These are phyloP conservation scores for Amanita inopinata DNA, from an alignment of 768 basidiomycete species.

Conservation along the genomic window DNA sequence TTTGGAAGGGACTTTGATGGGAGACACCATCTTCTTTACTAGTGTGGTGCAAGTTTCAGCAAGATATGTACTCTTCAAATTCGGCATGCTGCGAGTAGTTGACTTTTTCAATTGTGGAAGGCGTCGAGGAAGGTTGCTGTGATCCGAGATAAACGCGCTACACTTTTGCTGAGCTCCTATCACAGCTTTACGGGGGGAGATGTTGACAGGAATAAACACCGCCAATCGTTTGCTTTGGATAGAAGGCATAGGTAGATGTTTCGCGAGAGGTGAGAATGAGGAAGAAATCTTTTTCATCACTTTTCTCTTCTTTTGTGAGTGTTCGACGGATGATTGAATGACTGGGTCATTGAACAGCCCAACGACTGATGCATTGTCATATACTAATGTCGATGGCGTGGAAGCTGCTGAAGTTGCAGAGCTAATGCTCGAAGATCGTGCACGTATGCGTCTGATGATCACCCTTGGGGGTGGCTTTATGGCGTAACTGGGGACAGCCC, in stretches of 20 bases:
- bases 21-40: neutral
- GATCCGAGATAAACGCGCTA: neutral
- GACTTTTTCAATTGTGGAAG: neutral
- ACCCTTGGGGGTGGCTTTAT: neutral
- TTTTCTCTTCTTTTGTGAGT: too few species aligned
- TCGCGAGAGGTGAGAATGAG: conserved; percentile 6
- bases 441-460: neutral
- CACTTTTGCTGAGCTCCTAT: conserved; percentile 1
- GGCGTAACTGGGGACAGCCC: conserved; percentile 3
- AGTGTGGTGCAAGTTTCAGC: neutral
- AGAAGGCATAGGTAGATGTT: neutral
- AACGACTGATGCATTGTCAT: neutral
- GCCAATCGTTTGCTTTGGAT: neutral
- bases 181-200: neutral
- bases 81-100: neutral
- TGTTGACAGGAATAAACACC: neutral
- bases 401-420: neutral
- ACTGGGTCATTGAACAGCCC: too few species aligned
- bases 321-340: too few species aligned
- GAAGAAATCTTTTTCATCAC: too few species aligned
- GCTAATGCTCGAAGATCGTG: neutral
- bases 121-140: neutral
- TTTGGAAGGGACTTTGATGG: neutral
- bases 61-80: too few species aligned
- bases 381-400: conserved; percentile 1